A percentile compares a stretch with the other conserved stretches of the same genome.
Conservation (phyloP, 1,139 yeast species). For the Saccharomycopsis phalli region DNA sequence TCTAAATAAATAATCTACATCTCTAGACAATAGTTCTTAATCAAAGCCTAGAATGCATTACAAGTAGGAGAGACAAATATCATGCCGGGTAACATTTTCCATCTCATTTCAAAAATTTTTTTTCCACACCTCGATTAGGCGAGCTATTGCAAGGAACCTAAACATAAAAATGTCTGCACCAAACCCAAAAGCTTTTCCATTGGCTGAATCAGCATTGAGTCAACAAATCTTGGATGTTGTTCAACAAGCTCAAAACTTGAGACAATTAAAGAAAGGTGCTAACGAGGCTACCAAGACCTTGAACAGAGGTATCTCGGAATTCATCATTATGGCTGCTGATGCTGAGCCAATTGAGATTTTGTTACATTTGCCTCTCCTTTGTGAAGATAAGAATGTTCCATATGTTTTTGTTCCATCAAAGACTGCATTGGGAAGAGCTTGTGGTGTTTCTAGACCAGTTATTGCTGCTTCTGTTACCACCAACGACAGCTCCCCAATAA, state of each 20-base stretch:
- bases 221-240: constrained; percentile 97
- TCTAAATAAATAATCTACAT: too few species aligned
- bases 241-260: constrained; percentile 95
- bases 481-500: constrained; percentile 96
- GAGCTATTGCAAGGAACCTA: constrained; percentile 62
- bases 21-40: too few species aligned
- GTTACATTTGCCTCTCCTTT: constrained; percentile 91
- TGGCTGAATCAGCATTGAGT: constrained; percentile 90
- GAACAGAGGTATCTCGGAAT: constrained; percentile 99
- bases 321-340: constrained; percentile 99
- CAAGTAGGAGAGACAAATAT: too few species aligned
- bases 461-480: constrained; percentile 98
- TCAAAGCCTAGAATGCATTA: too few species aligned
- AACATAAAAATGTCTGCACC: constrained; percentile 50
- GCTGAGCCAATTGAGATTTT: constrained; percentile 98
- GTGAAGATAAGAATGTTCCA: constrained; percentile 99
- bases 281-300: constrained; percentile 99
- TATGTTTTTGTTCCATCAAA: constrained; percentile 98
- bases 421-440: constrained; percentile 98
- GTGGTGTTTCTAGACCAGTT: constrained; percentile 99
- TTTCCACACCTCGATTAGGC: constrained; percentile 21
- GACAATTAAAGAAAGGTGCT: constrained; percentile 99
- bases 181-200: constrained; percentile 96
- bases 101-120: constrained; percentile 7
- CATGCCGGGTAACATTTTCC: constrained; percentile 1